Conservation (phyloP, 2,329 filamentous ascomycete species). For the Didymella sp. region DNA sequence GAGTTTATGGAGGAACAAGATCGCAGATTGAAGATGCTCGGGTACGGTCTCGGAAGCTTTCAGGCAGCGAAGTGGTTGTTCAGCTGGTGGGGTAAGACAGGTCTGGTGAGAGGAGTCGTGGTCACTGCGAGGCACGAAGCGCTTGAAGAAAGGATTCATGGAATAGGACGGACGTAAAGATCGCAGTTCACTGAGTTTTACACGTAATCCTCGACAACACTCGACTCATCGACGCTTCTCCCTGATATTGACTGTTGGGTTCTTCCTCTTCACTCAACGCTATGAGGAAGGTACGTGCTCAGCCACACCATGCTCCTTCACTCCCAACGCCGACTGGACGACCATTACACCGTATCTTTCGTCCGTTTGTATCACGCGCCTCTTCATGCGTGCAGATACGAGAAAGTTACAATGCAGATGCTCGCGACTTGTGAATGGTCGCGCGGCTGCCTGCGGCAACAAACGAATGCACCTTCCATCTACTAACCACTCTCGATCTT, state of each 20-base stretch:
- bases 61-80: slow-evolving; percentile 47
- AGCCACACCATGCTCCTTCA: neutral
- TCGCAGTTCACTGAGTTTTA: neutral
- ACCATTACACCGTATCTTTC: neutral
- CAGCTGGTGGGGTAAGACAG: slow-evolving; percentile 52
- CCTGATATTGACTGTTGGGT: no score
- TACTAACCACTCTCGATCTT: neutral
- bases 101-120: slow-evolving; percentile 50
- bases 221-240: neutral
- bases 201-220: neutral
- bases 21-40: slow-evolving; percentile 43
- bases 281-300: neutral
- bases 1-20: slow-evolving; percentile 53
- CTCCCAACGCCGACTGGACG: neutral
- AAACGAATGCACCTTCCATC: slow-evolving; percentile 1
- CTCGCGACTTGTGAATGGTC: neutral
- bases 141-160: neutral
- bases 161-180: neutral
- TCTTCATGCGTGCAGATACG: neutral
- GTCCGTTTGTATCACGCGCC: neutral
- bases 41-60: slow-evolving; percentile 50
- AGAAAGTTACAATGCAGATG: neutral
- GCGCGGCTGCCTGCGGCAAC: neutral
- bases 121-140: slow-evolving; percentile 45
- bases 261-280: no score